phyloP scores from a whole-genome alignment of 306 rosid genomes.

The Quercus mongolica region DNA sequence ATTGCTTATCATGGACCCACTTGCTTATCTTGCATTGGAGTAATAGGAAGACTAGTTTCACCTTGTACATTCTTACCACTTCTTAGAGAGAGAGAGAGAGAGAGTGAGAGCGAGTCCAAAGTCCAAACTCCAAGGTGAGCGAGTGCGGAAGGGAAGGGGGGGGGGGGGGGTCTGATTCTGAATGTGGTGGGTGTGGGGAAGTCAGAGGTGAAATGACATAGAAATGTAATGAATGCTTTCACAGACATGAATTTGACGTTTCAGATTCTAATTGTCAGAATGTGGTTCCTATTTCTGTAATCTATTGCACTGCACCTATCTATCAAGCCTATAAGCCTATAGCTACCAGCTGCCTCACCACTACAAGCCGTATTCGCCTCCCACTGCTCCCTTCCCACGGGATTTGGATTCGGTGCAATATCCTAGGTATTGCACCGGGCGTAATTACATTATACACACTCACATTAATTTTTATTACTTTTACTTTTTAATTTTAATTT shows the following conservation, averaged over 20 bases:
- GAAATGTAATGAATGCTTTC: constrained; percentile 55
- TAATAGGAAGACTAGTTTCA: no score
- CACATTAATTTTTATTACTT: no score
- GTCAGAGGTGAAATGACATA: constrained; percentile 63
- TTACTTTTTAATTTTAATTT: no score
- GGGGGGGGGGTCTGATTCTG: constrained; percentile 10
- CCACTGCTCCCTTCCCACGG: no score
- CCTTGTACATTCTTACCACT: no score
- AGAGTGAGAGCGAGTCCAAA: constrained; percentile 3
- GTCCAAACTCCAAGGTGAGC: constrained; percentile 23
- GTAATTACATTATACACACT: no score
- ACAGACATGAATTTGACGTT: constrained; percentile 81
- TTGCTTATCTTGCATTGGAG: neutral
- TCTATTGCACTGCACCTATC: no score
- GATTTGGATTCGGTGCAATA: no score
- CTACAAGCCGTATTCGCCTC: no score
- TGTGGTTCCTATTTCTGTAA: neutral
- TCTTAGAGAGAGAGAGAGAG: neutral
- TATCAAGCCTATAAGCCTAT: no score
- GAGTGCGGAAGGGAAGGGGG: constrained; percentile 45
- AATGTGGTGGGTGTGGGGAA: constrained; percentile 8
- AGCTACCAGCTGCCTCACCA: no score
- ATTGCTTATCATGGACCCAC: constrained; percentile 5
- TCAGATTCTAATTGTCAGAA: constrained; percentile 93
- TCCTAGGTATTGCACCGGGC: no score